Evolutionary conservation across 2,329 filamentous ascomycete species (phyloP), one percentile per base, ranked within the genome.

Genomic region (Trichophyton verrucosum): DNA sequence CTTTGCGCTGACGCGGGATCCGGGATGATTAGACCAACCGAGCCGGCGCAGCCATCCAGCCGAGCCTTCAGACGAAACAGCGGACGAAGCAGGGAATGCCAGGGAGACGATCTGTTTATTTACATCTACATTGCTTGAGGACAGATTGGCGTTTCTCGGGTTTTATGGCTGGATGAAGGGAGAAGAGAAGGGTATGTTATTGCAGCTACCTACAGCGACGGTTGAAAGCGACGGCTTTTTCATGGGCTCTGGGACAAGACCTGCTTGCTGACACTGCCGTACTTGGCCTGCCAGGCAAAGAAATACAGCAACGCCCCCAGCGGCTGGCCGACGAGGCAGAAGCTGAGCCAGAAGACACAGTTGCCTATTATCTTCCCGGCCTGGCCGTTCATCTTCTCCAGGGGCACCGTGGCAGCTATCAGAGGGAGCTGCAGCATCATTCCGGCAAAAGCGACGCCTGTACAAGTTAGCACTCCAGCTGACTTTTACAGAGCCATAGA

Each of bases 271-370:
- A 91, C 86, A 68, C 86, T 91, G 11, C 94, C 94, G 71, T 96
- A 96, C 77, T 97, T 97, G 60, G 90, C 90, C 76, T 97, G 92
- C 92, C 94, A 99, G 1, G 91, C 91, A 72, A 97, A 97, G 73
- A 96, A 99, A 73, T 99, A 99, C 72, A 95, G 80, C 63, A 99
- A 77, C 0, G 90, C 91, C 1, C 90, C 94, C 67, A 97, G 82
- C 0, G 94, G 94, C 77, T 99, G 94, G 2, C 94, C 94, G 11
- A 99, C 87, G 1, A 97, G 83, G 65, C 92, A 96, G 71, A 99
- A 99, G 11, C 88, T 92, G 20, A 96, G 80, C 94, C 94, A 97
- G 74, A 99, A 99, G 61, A 95, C 91, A 69, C 86, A 86, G 73
- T 99, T 99, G 1, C 94, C 94, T 30, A 95, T 80, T 7, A 95